A percentile compares a stretch with the other conserved stretches of the same genome.
Evolutionary conservation across 257 asterid species (phyloP).

Genomic region (Echium plantagineum): DNA sequence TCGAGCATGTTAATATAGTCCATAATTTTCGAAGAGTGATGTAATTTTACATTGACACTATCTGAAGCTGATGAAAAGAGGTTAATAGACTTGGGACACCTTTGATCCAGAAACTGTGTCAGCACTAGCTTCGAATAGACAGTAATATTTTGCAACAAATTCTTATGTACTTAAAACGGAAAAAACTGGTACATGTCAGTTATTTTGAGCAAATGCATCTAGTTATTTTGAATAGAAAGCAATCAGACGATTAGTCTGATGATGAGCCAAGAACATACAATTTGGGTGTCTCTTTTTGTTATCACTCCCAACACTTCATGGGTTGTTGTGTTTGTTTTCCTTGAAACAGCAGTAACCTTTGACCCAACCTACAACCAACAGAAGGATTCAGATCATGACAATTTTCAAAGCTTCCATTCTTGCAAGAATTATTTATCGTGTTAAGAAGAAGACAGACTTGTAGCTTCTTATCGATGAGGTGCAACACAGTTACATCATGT

Average conservation of each 20-base stretch:
- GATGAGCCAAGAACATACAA: constrained; percentile 38
- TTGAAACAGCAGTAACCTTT: constrained; percentile 86
- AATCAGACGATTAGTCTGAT: neutral
- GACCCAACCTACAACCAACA: constrained; percentile 55
- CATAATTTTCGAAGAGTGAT: too few species aligned
- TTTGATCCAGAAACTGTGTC: too few species aligned
- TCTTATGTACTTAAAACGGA: too few species aligned
- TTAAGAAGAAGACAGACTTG: neutral
- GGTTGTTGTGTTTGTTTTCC: constrained; percentile 79
- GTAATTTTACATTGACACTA: too few species aligned
- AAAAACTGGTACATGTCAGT: too few species aligned
- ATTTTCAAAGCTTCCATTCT: neutral
- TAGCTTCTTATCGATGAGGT: neutral
- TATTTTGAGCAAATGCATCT: too few species aligned
- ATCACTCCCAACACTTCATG: constrained; percentile 84
- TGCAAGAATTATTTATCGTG: neutral
- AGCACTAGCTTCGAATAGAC: too few species aligned
- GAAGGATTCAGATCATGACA: neutral
- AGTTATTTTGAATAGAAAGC: too few species aligned
- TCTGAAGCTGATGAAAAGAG: too few species aligned
- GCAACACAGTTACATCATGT: neutral
- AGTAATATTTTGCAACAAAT: too few species aligned
- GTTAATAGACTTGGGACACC: too few species aligned
- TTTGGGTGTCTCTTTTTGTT: constrained; percentile 68
- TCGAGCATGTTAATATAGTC: too few species aligned